A percentile compares a stretch with the other conserved stretches of the same genome.
Conservation (phyloP, 1,284 basidiomycete species). For the Vanrija humicola region DNA sequence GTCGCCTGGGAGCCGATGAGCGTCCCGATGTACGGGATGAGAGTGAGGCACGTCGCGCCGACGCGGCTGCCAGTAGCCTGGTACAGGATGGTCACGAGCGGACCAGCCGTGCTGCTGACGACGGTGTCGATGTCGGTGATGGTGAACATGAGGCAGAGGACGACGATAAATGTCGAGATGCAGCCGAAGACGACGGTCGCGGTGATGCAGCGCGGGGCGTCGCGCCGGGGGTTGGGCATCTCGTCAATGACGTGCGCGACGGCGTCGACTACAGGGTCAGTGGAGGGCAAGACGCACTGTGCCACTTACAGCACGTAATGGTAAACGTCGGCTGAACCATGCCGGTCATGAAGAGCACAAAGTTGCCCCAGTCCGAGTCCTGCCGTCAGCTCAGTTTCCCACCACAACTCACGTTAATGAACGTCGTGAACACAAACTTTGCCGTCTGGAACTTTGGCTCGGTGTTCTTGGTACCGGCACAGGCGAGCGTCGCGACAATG, state of each 20-base stretch:
- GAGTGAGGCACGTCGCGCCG: slow-evolving; percentile 56
- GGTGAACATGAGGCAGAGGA: slow-evolving; percentile 64
- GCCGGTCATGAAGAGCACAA: slow-evolving; percentile 5
- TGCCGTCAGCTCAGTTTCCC: not conserved
- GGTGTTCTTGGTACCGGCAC: not conserved
- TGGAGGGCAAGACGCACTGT: not conserved
- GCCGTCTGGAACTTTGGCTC: slow-evolving; percentile 2
- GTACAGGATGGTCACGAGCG: slow-evolving; percentile 62
- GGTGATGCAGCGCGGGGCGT: not conserved
- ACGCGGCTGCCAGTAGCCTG: slow-evolving; percentile 57
- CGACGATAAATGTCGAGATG: not conserved
- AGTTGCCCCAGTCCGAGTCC: slow-evolving; percentile 2
- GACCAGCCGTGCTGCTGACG: slow-evolving; percentile 57
- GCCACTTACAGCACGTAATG: not conserved
- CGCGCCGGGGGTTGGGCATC: not conserved
- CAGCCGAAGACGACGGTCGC: not conserved
- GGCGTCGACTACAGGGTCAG: not conserved
- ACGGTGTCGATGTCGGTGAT: slow-evolving; percentile 57
- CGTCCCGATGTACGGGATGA: slow-evolving; percentile 21
- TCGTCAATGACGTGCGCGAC: not conserved
- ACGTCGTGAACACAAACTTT: slow-evolving; percentile 2
- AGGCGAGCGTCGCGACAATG: slow-evolving; percentile 1
- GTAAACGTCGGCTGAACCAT: slow-evolving; percentile 4
- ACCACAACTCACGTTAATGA: not conserved
- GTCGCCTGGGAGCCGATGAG: slow-evolving; percentile 10